Evolutionary conservation across 495 filamentous ascomycete genomes (phyloP), one percentile per base, ranked within the genome.

Genomic region (Penicillium tannophilum): DNA sequence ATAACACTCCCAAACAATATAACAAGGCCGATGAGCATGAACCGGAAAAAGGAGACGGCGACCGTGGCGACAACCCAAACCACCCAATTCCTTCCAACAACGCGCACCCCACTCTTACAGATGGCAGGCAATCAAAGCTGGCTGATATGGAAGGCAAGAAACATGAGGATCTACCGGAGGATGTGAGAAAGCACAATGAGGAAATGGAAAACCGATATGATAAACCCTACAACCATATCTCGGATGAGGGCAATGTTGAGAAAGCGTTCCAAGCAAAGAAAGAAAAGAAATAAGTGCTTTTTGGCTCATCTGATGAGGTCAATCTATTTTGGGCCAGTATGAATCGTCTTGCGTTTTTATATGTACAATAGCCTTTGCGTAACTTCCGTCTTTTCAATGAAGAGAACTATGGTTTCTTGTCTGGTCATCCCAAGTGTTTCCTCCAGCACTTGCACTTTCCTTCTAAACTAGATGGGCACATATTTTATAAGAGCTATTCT

Each of bases 161-260:
- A 12, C 57, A 62, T 9, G 44, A 67, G 0, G 66, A 76, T 65
- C 48, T 75, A 5, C 74, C 75, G 1, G 59, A 70, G 36, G 76
- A 78, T 55, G 76, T 78, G 50, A 75, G 71, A 50, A 45, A 59
- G 36, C 76, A 78, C 57, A 79, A 78, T 41, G 57, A 59, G 42
- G 76, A 78, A 9, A 51, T 79, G 58, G 61, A 64, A 23, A 43
- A 72, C 10, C 63, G 75, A 28, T 64, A 78, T 60, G 74, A 78
- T 61, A 61, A 62, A 31, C 61, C 74, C 7, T 79, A 76, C 46
- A 77, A 77, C 57, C 63, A 67, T 53, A 72, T 76, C 19, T 59
- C 52, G n/a, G 71, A 76, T 55, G 60, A 68, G 20, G 75, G 73
- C 17, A 60, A 63, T 7, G 60, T 71, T n/a, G 55, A 66, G 52